Percentiles rank a stretch among this genome's conserved stretches.
phyloP scores from a whole-genome alignment of 768 basidiomycete genomes.

The Trametes punicea region DNA sequence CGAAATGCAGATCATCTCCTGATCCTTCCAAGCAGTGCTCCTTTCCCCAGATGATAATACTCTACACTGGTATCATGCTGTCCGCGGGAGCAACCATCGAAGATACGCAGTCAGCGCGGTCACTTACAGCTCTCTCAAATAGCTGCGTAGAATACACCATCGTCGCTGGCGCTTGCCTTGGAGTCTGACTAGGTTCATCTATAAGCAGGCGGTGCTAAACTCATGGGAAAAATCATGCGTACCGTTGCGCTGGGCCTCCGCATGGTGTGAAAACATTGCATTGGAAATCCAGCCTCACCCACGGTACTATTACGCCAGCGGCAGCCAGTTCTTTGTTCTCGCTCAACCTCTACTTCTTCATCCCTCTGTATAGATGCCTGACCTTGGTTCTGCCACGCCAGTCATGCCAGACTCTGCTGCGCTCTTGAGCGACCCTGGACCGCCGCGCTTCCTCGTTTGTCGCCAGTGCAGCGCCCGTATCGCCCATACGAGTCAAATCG shows the following conservation, averaged over 20 bases:
- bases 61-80: background rate
- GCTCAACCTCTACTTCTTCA: background rate
- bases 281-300: slow-evolving; percentile 3
- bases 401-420: slow-evolving; percentile 10
- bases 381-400: background rate
- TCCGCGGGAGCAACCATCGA: too few relatives aligned
- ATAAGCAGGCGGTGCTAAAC: background rate
- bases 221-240: slow-evolving; percentile 14
- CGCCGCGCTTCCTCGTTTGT: slow-evolving; percentile 12
- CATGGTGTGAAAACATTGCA: slow-evolving; percentile 11
- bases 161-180: background rate
- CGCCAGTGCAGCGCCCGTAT: slow-evolving; percentile 10
- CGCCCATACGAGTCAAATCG: slow-evolving; percentile 14
- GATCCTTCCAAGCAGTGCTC: slow-evolving; percentile 10
- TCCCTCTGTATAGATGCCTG: background rate
- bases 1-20: background rate
- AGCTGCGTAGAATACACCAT: background rate
- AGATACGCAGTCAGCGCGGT: too few relatives aligned
- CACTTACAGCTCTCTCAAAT: background rate
- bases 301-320: slow-evolving; percentile 6
- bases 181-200: background rate
- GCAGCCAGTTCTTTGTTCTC: background rate
- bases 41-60: background rate
- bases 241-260: slow-evolving; percentile 7
- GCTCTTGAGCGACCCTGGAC: slow-evolving; percentile 5